phyloP scores from a whole-genome alignment of 225 moss, liverwort and hornwort genomes.

The Physcomitrium patens region DNA sequence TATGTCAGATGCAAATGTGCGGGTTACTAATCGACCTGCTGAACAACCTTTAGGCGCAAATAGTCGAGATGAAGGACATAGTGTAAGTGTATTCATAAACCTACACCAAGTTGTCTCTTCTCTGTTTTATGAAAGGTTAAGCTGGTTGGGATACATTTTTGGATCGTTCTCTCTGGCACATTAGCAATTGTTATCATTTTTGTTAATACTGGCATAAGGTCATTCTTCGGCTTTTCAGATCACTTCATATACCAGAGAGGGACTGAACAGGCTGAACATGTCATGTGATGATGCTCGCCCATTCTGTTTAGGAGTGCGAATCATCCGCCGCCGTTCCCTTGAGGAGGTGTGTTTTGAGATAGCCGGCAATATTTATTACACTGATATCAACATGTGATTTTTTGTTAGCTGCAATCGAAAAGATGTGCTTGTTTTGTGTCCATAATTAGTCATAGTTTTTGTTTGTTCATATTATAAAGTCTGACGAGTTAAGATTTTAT shows the following conservation, averaged over 20 bases:
- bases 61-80: slow-evolving; percentile 94
- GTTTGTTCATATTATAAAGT: slow-evolving; percentile 10
- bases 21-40: slow-evolving; percentile 94
- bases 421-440: background rate
- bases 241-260: slow-evolving; percentile 69
- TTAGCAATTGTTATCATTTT: background rate
- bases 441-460: slow-evolving; percentile 1
- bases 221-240: slow-evolving; percentile 57
- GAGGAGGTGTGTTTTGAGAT: slow-evolving; percentile 60
- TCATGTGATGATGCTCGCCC: slow-evolving; percentile 84
- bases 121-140: background rate
- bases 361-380: slow-evolving; percentile 17
- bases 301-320: slow-evolving; percentile 87
- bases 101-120: slow-evolving; percentile 3
- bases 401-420: background rate
- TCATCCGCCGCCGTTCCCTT: slow-evolving; percentile 74
- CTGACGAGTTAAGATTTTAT: slow-evolving; percentile 1
- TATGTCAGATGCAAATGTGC: slow-evolving; percentile 69
- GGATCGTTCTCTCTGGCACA: background rate
- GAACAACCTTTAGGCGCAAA: slow-evolving; percentile 90
- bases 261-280: slow-evolving; percentile 77
- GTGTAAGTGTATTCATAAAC: slow-evolving; percentile 52
- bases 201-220: slow-evolving; percentile 21
- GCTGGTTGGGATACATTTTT: slow-evolving; percentile 5
- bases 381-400: background rate